Evolutionary conservation across 192 early-diverging fungal genomes (phyloP).

Genomic region (Rhizophlyctis rosea): DNA sequence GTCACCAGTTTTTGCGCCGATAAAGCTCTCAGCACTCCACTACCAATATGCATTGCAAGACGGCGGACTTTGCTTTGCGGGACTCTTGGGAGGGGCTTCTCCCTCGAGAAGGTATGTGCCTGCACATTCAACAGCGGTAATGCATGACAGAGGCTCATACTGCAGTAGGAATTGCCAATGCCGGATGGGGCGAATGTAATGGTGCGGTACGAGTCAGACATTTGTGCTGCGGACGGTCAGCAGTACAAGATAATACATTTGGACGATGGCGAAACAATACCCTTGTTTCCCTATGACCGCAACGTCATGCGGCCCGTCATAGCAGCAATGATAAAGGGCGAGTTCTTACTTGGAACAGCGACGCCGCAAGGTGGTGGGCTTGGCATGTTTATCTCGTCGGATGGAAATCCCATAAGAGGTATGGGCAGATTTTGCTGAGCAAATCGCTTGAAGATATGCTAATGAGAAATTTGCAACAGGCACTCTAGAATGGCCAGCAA

Average conservation of each 20-base stretch:
- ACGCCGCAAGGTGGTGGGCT: constrained; percentile 47
- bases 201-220: constrained; percentile 45
- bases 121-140: neutral
- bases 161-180: constrained; percentile 58
- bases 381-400: constrained; percentile 68
- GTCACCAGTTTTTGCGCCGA: constrained; percentile 40
- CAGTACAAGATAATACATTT: constrained; percentile 68
- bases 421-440: too few species aligned
- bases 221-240: constrained; percentile 69
- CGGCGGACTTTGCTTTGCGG: constrained; percentile 29
- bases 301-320: constrained; percentile 55
- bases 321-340: constrained; percentile 55
- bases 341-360: constrained; percentile 70
- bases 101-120: constrained; percentile 42
- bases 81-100: constrained; percentile 37
- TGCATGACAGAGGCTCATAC: neutral
- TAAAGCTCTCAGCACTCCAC: constrained; percentile 31
- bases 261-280: constrained; percentile 32
- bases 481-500: constrained; percentile 49
- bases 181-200: constrained; percentile 59
- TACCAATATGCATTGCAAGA: constrained; percentile 42
- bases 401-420: constrained; percentile 72
- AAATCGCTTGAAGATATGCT: too few species aligned
- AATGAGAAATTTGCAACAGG: constrained; percentile 24
- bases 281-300: constrained; percentile 54